Percentiles rank a stretch among this genome's conserved stretches.
These are phyloP conservation scores for Paramecium bursaria DNA, from an alignment of 73 alveolate species.

Conservation along the genomic window DNA sequence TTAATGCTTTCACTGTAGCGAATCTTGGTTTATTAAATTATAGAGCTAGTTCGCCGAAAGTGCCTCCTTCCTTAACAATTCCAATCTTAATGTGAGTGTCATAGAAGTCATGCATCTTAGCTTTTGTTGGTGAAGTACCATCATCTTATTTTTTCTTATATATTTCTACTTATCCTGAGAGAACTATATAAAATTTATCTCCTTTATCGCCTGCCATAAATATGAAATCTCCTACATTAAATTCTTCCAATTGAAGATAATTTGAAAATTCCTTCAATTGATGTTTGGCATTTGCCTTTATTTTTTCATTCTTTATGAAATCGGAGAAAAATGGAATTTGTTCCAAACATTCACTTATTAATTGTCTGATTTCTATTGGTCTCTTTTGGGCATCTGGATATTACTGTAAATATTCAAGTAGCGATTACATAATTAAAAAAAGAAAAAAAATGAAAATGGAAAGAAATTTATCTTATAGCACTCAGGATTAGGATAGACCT, in stretches of 20 bases:
- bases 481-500: no score
- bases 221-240: constrained; percentile 22
- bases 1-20: constrained; percentile 47
- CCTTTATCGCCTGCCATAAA: constrained; percentile 49
- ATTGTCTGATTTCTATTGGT: constrained; percentile 14
- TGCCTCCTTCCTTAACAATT: constrained; percentile 9
- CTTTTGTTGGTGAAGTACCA: background rate
- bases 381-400: constrained; percentile 32
- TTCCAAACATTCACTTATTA: constrained; percentile 26
- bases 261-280: constrained; percentile 39
- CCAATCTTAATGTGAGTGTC: constrained; percentile 9
- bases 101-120: background rate
- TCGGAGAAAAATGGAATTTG: constrained; percentile 22
- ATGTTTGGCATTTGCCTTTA: constrained; percentile 44
- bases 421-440: constrained; percentile 39
- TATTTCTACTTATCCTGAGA: constrained; percentile 15
- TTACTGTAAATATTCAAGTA: constrained; percentile 7
- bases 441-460: no score
- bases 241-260: constrained; percentile 19
- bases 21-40: constrained; percentile 44
- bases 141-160: constrained; percentile 10
- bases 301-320: constrained; percentile 22
- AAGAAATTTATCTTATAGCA: no score
- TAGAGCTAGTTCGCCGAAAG: constrained; percentile 60
- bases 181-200: constrained; percentile 56